These are phyloP conservation scores for Claviceps purpurea DNA, from an alignment of 2,329 filamentous ascomycete genomes.

Conservation along the genomic window DNA sequence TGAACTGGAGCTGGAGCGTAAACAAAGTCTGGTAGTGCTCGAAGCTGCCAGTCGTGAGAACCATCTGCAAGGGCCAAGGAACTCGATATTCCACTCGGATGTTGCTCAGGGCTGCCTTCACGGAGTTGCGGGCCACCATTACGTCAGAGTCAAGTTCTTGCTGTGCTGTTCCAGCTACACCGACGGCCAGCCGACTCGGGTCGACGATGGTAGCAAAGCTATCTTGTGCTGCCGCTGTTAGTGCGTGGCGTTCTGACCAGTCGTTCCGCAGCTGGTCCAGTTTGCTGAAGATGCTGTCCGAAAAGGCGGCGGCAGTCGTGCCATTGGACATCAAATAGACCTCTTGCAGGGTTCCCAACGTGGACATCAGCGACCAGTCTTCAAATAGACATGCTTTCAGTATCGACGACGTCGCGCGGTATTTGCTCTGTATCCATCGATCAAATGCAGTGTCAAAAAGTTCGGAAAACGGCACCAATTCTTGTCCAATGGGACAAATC, in stretches of 20 bases:
- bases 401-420: constrained; percentile 52
- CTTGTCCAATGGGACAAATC: constrained; percentile 34
- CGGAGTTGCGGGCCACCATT: constrained; percentile 39
- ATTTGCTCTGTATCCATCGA: constrained; percentile 63
- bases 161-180: constrained; percentile 26
- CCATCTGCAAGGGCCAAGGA: constrained; percentile 54
- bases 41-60: constrained; percentile 54
- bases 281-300: constrained; percentile 57
- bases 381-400: constrained; percentile 55
- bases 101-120: constrained; percentile 41
- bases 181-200: constrained; percentile 47
- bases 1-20: constrained; percentile 64
- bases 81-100: constrained; percentile 58
- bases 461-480: constrained; percentile 57
- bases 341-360: constrained; percentile 52
- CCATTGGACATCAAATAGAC: constrained; percentile 72
- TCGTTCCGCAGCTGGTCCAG: constrained; percentile 45
- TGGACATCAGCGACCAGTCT: constrained; percentile 51
- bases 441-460: constrained; percentile 60
- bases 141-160: constrained; percentile 29
- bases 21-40: constrained; percentile 58
- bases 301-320: constrained; percentile 50
- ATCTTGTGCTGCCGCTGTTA: constrained; percentile 66
- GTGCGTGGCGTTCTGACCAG: constrained; percentile 72
- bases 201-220: constrained; percentile 51